A percentile compares a stretch with the other conserved stretches of the same genome.
These are phyloP conservation scores for Sporisorium exsertum DNA, from an alignment of 1,284 basidiomycete species.

Conservation along the genomic window DNA sequence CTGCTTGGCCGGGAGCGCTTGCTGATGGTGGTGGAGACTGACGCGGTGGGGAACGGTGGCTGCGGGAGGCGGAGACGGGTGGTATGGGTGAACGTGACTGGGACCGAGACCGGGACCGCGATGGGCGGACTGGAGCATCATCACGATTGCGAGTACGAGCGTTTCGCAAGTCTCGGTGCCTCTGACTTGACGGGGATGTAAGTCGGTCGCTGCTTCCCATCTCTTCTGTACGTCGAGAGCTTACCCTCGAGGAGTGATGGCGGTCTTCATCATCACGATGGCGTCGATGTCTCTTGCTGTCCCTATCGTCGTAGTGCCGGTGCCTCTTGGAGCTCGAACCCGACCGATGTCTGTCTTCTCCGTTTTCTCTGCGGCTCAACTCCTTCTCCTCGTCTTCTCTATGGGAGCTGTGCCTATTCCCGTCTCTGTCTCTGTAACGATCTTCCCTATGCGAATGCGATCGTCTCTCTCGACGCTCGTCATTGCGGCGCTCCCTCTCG, in stretches of 20 bases:
- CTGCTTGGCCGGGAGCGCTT: not conserved
- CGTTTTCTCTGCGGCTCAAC: not conserved
- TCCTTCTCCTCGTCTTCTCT: not conserved
- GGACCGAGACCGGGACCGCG: constrained; percentile 4
- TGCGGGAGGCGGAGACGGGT: constrained; percentile 1
- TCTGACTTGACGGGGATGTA: not conserved
- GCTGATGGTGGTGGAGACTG: not conserved
- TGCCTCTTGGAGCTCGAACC: constrained; percentile 12
- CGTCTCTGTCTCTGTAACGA: constrained; percentile 8
- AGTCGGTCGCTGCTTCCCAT: not conserved
- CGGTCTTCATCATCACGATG: constrained; percentile 8
- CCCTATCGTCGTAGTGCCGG: constrained; percentile 8
- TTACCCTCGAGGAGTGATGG: not conserved
- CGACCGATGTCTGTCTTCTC: constrained; percentile 1
- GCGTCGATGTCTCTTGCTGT: constrained; percentile 7
- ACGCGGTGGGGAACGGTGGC: not conserved
- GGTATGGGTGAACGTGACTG: constrained; percentile 14
- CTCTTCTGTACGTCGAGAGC: constrained; percentile 1
- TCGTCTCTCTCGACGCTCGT: constrained; percentile 10
- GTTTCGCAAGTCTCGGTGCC: constrained; percentile 4
- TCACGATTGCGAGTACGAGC: constrained; percentile 11
- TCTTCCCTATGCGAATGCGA: constrained; percentile 16
- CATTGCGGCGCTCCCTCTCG: constrained; percentile 1
- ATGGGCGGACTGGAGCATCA: not conserved
- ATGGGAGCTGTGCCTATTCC: not conserved